Conservation (phyloP, 2,329 filamentous ascomycete species). For the Fusarium sp. region DNA sequence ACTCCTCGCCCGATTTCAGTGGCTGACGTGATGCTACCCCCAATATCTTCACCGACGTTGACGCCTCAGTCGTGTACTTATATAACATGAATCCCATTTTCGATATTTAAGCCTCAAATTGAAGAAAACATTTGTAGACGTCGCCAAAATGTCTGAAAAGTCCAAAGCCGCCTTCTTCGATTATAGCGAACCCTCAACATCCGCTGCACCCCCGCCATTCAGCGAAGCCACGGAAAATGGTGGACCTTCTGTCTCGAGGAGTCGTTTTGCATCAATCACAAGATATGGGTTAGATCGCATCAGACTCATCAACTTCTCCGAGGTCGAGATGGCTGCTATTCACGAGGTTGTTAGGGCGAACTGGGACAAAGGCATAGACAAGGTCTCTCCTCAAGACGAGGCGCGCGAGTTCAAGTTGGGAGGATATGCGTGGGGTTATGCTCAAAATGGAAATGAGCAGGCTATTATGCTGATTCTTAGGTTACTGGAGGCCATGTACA, state of each 20-base stretch:
- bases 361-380: constrained; percentile 20
- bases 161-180: neutral
- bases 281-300: constrained; percentile 15
- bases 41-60: neutral
- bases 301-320: constrained; percentile 17
- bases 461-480: constrained; percentile 17
- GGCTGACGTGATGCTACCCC: constrained; percentile 15
- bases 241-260: neutral
- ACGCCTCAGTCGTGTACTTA: neutral
- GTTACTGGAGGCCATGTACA: constrained; percentile 10
- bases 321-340: constrained; percentile 8
- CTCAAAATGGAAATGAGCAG: constrained; percentile 18
- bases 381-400: neutral
- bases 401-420: constrained; percentile 30
- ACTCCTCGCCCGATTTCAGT: neutral
- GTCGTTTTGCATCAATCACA: constrained; percentile 9
- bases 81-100: accelerated
- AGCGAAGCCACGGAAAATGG: neutral
- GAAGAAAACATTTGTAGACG: too few species aligned
- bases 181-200: neutral
- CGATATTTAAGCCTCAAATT: too few species aligned
- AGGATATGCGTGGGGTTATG: constrained; percentile 16
- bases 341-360: constrained; percentile 5
- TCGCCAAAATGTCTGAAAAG: constrained; percentile 10
- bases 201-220: constrained; percentile 6